phyloP scores from a whole-genome alignment of 208 protist species.

The Endotrypanum monterogeii region DNA sequence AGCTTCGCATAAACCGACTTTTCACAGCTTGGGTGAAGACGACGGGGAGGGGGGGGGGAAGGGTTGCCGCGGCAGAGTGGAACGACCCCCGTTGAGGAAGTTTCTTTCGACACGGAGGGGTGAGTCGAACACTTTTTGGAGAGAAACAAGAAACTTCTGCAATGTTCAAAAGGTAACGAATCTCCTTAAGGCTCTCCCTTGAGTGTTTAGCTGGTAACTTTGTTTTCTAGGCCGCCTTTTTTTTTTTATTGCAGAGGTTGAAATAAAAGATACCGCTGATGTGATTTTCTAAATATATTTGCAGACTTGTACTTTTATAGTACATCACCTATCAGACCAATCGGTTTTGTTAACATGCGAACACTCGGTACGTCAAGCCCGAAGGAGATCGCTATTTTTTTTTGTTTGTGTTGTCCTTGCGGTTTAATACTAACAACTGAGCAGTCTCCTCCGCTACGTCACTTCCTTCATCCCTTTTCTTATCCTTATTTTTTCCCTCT shows the following conservation, averaged over 20 bases:
- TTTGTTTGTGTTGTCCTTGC: background rate
- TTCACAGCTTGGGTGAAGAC: background rate
- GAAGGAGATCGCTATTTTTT: background rate
- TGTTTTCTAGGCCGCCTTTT: background rate
- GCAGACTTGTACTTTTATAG: background rate
- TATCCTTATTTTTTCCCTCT: background rate
- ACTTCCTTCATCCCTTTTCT: background rate
- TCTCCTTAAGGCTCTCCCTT: background rate
- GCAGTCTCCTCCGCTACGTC: background rate
- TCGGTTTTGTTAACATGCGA: background rate
- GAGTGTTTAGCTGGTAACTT: background rate
- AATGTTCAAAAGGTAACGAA: background rate
- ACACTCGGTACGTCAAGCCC: background rate
- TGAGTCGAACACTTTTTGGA: background rate
- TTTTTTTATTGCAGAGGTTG: background rate
- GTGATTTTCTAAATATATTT: background rate
- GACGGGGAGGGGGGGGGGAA: background rate
- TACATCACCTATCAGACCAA: background rate
- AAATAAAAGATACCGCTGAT: too few relatives aligned
- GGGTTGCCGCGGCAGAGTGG: background rate
- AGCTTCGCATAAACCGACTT: background rate
- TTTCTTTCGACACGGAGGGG: background rate
- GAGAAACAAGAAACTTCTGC: background rate
- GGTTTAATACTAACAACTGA: background rate
- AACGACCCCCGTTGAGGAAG: background rate